These are phyloP conservation scores for Hyaloscypha bicolor DNA, from an alignment of 495 filamentous ascomycete species.

Conservation along the genomic window DNA sequence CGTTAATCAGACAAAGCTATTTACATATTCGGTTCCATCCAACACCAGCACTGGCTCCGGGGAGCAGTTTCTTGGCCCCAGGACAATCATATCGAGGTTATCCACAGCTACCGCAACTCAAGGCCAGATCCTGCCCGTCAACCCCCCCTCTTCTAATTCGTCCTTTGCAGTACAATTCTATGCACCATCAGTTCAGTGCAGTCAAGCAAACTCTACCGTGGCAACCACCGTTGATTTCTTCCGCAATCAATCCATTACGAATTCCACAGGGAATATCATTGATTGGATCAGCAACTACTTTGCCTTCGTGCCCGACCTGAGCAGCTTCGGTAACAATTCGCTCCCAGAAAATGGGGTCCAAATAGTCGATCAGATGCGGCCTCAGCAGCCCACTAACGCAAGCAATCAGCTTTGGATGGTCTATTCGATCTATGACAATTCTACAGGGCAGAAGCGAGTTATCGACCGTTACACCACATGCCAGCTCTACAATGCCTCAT, in stretches of 20 bases:
- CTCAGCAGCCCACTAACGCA: conserved; percentile 8
- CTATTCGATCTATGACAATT: conserved; percentile 13
- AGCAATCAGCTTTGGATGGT: conserved; percentile 32
- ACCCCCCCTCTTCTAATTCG: conserved; percentile 23
- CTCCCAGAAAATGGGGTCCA: neutral
- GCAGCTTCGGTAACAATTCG: neutral
- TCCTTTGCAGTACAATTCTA: conserved; percentile 24
- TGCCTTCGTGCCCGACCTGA: conserved; percentile 16
- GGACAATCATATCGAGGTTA: conserved; percentile 28
- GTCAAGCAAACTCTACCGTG: conserved; percentile 4
- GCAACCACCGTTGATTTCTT: conserved; percentile 5
- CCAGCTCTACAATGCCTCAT: conserved; percentile 9
- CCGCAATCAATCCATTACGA: neutral
- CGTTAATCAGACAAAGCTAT: neutral
- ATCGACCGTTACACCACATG: neutral
- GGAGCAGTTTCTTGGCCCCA: conserved; percentile 25
- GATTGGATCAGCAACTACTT: conserved; percentile 6
- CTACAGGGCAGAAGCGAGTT: neutral
- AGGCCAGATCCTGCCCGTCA: conserved; percentile 26
- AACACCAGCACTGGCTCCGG: neutral
- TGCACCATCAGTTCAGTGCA: conserved; percentile 28
- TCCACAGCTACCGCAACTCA: conserved; percentile 24
- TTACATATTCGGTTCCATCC: conserved; percentile 14
- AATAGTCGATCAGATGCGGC: neutral
- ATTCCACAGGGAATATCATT: neutral